Evolutionary conservation across 768 basidiomycete genomes (phyloP), one percentile per base, ranked within the genome.

Genomic region (Floccularia luteovirens): DNA sequence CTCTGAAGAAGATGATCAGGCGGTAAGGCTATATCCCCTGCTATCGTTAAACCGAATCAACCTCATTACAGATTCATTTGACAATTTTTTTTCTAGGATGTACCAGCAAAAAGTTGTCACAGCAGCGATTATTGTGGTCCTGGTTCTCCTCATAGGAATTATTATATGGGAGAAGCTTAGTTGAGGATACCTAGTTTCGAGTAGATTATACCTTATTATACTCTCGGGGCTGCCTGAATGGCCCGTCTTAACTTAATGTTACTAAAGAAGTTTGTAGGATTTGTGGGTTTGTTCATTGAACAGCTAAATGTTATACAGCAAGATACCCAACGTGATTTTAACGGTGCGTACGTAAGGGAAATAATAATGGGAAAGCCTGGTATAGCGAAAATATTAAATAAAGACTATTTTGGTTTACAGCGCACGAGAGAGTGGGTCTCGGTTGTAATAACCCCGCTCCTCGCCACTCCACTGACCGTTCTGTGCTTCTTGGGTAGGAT

Each of bases 51-150:
- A 3, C 11, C 11, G 11, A 14, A 32, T 28, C 8, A n/a, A 21
- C 25, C 24, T 14, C 16, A 17, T 24, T 10, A 20, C 45, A 67
- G 65, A 52, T 66, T 64, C 53, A 53, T 59, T 49, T 64, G 48
- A 58, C 48, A 24, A 32, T 42, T 28, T 40, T n/a, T 38, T 38
- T 51, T 33, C 57, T 41, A 99, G 96, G 66, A 96, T 98, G 90
- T 92, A 97, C 58, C 91, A 96, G 60, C 94, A 99, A 53, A 83
- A 89, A 38, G 74, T 88, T 35, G 73, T 96, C 35, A 97, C 92
- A 4, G 85, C 63, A 27, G 83, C 75, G 28, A 98, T 98, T 51
- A 83, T 99, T 42, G 63, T 69, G 42, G 77, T 98, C 21, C 82
- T 98, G 24, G 65, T 94, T 37, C 55, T 92, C 2, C 76, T 98